A percentile compares a stretch with the other conserved stretches of the same genome.
Evolutionary conservation across 2,329 filamentous ascomycete genomes (phyloP).

Genomic region (Venturia carpophila): DNA sequence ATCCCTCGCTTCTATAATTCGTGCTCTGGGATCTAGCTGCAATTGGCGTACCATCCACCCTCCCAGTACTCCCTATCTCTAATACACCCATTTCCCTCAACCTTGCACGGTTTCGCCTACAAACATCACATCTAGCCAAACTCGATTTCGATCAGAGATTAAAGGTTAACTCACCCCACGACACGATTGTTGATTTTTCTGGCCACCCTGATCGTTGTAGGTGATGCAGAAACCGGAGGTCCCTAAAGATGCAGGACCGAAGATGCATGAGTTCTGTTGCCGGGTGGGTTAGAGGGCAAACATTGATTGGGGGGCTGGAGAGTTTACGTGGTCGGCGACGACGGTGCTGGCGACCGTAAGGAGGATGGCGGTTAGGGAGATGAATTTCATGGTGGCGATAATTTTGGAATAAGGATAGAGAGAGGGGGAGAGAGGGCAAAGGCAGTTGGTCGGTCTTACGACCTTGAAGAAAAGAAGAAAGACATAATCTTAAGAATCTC

Average conservation of each 20-base stretch:
- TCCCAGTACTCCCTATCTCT: not conserved
- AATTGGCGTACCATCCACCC: not conserved
- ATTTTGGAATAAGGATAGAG: too few relatives aligned
- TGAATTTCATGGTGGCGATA: not conserved
- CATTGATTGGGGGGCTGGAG: not conserved
- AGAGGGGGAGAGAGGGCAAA: too few relatives aligned
- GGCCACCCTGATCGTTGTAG: not conserved
- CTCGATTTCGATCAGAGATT: too few relatives aligned
- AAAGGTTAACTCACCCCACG: too few relatives aligned
- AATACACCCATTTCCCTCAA: not conserved
- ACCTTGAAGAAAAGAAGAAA: too few relatives aligned
- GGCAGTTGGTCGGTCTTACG: too few relatives aligned
- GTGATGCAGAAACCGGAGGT: not conserved
- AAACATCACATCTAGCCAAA: too few relatives aligned
- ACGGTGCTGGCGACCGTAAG: not conserved
- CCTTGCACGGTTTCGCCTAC: not conserved
- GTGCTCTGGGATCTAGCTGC: not conserved
- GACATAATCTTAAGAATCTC: too few relatives aligned
- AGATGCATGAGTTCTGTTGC: not conserved
- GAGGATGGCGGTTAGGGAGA: not conserved
- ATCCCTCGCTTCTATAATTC: not conserved
- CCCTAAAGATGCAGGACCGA: not conserved
- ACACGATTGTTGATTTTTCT: not conserved
- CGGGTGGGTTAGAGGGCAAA: not conserved
- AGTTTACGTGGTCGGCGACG: not conserved